Base-by-base conservation (phyloP, 345 rosid species). In the Conringia planisiliqua region DNA sequence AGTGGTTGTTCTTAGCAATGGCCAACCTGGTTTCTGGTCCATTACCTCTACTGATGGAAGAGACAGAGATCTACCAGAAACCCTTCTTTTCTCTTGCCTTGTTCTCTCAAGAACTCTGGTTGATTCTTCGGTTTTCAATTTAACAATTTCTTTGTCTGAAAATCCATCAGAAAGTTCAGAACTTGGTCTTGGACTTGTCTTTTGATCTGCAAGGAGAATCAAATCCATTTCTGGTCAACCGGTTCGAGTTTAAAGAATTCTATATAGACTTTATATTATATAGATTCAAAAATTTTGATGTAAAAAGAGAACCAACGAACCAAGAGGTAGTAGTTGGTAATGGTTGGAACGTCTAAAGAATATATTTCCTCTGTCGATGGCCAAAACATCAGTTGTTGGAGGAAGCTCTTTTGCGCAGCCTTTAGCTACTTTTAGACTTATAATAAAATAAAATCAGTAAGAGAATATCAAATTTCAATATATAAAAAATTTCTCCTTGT, bases 11-110 rank as follows among this genome's bases (percentile, higher is more conserved):
- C 81, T 80, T 10, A 89, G 86, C 42, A 95, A 80, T 7, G 99
- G 99, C 97, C 97, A 92, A 44, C 99, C 97, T 0, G 93, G 97
- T 75, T 62, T 85, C 47, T 66, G 77, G 57, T 90, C 93, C 52
- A 83, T 17, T 20, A 78, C 64, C 58, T 86, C 87, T 52, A 76
- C 88, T 2, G 77, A 18, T 40, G 87, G 82, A 57, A 73, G 75
- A 71, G 87, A 84, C 56, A 43, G 27, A 5, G 85, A 74, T 83
- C 85, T 61, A 24, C 77, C 80, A 22, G 82, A 76, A 63, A 43
- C 33, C 40, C 59, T 78, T 51, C 35, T 79, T 44, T 61, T 75
- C 27, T 77, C 82, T 27, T 29, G 17, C 18, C 46, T 14, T 57
- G 38, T 35, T 61, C 27, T 65, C 10, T 44, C 58, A 16, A 64